These are phyloP conservation scores for Xylariaceae sp. DNA, from an alignment of 2,329 filamentous ascomycete genomes.

Conservation along the genomic window DNA sequence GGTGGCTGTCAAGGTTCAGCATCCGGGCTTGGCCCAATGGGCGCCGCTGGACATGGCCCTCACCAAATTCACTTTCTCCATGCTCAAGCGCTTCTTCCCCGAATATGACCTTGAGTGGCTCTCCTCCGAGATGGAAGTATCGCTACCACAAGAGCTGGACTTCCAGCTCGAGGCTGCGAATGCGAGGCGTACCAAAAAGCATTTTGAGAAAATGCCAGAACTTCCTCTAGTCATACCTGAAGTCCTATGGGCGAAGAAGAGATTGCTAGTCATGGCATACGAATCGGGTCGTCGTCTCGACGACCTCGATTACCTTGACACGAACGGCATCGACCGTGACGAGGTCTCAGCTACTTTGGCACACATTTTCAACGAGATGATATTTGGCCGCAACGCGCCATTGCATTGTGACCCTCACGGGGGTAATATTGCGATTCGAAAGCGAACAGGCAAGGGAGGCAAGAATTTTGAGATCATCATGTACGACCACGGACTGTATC, in stretches of 20 bases:
- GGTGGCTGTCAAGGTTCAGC: slow-evolving; percentile 95
- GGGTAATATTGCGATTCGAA: slow-evolving; percentile 88
- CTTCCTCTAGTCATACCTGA: slow-evolving; percentile 84
- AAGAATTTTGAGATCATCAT: slow-evolving; percentile 92
- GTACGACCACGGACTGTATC: slow-evolving; percentile 95
- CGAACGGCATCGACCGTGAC: slow-evolving; percentile 82
- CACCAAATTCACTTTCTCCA: slow-evolving; percentile 84
- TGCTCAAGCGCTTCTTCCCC: slow-evolving; percentile 87
- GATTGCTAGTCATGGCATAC: slow-evolving; percentile 93
- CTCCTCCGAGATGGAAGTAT: slow-evolving; percentile 85
- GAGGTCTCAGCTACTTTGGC: slow-evolving; percentile 90
- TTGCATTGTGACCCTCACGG: slow-evolving; percentile 96
- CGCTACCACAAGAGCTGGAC: slow-evolving; percentile 85
- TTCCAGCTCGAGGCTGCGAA: slow-evolving; percentile 83
- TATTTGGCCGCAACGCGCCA: slow-evolving; percentile 83
- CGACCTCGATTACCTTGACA: slow-evolving; percentile 80
- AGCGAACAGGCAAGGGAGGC: slow-evolving; percentile 48
- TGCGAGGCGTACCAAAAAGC: slow-evolving; percentile 69
- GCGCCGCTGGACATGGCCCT: slow-evolving; percentile 79
- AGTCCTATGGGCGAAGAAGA: slow-evolving; percentile 81
- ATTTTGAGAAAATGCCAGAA: slow-evolving; percentile 69
- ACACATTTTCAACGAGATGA: slow-evolving; percentile 98
- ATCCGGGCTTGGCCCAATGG: slow-evolving; percentile 85
- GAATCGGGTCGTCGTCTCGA: slow-evolving; percentile 82
- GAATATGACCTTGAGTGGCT: slow-evolving; percentile 98